A percentile compares a stretch with the other conserved stretches of the same genome.
phyloP scores from a whole-genome alignment of 2,329 filamentous ascomycete species.

The Chaetothyriales sp. region DNA sequence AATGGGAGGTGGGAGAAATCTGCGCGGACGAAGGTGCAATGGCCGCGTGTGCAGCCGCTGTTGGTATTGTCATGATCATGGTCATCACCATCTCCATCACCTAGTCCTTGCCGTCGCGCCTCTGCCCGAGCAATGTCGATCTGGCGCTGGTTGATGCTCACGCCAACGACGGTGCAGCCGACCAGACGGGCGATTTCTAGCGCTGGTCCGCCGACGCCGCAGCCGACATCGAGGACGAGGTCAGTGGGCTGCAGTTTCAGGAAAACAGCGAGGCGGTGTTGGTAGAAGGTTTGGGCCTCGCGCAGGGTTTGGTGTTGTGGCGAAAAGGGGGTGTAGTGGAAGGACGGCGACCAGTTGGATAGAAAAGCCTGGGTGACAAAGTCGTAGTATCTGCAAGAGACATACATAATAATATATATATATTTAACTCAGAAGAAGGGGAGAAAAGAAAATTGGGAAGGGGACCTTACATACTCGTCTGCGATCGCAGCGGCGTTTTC shows the following conservation, averaged over 20 bases:
- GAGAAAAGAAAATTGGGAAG: background rate
- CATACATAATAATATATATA: too few species aligned
- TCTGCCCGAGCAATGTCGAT: slow-evolving; percentile 13
- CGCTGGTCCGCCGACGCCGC: slow-evolving; percentile 20
- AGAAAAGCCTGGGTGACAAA: slow-evolving; percentile 15
- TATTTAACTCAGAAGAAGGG: background rate
- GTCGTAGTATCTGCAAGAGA: slow-evolving; percentile 19
- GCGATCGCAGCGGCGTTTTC: slow-evolving; percentile 2
- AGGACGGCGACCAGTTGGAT: slow-evolving; percentile 12
- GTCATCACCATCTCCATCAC: background rate
- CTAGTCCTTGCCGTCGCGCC: background rate
- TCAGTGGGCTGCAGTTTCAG: slow-evolving; percentile 15
- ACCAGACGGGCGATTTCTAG: slow-evolving; percentile 19
- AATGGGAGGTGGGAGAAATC: slow-evolving; percentile 20
- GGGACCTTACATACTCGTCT: slow-evolving; percentile 7
- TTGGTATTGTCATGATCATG: background rate
- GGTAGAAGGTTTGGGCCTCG: slow-evolving; percentile 15
- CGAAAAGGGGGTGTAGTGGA: slow-evolving; percentile 18
- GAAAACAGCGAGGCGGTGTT: slow-evolving; percentile 19
- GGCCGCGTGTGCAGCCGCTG: background rate
- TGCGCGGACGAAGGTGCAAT: slow-evolving; percentile 14
- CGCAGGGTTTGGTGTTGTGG: slow-evolving; percentile 10
- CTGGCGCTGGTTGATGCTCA: slow-evolving; percentile 20
- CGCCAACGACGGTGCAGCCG: slow-evolving; percentile 18
- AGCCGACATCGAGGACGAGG: slow-evolving; percentile 21